A percentile compares a stretch with the other conserved stretches of the same genome.
These are phyloP conservation scores for Suillus weaverae DNA, from an alignment of 768 basidiomycete genomes.

Conservation along the genomic window DNA sequence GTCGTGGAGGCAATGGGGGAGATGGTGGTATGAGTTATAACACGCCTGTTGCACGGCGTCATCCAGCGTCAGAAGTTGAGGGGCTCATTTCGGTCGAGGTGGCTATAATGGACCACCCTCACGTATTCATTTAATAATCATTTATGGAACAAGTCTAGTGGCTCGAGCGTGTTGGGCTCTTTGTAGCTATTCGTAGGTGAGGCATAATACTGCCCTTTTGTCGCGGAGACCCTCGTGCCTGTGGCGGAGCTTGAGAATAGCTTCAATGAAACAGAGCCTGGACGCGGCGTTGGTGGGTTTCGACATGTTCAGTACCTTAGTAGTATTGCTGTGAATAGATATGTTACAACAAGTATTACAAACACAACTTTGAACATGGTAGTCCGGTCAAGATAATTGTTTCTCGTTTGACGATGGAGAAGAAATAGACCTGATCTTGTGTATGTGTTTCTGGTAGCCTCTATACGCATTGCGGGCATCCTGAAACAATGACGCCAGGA, in stretches of 20 bases:
- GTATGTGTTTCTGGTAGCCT: not conserved
- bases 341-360: not conserved
- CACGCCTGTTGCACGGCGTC: not conserved
- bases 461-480: conserved; percentile 1
- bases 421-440: not conserved
- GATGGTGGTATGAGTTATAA: not conserved
- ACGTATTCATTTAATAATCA: not conserved
- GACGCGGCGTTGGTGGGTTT: too few relatives aligned
- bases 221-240: too few relatives aligned
- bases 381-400: not conserved
- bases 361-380: not conserved
- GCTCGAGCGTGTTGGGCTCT: too few relatives aligned
- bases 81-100: not conserved
- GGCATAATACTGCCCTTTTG: too few relatives aligned
- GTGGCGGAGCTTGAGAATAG: too few relatives aligned
- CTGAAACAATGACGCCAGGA: not conserved
- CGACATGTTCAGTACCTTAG: not conserved
- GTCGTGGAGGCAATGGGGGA: not conserved
- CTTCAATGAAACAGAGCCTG: too few relatives aligned
- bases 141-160: too few relatives aligned
- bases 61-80: not conserved
- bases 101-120: not conserved
- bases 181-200: too few relatives aligned
- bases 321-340: too few relatives aligned
- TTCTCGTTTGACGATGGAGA: not conserved